phyloP scores from a whole-genome alignment of 805 yeast genomes.

The Pichia occidentalis region DNA sequence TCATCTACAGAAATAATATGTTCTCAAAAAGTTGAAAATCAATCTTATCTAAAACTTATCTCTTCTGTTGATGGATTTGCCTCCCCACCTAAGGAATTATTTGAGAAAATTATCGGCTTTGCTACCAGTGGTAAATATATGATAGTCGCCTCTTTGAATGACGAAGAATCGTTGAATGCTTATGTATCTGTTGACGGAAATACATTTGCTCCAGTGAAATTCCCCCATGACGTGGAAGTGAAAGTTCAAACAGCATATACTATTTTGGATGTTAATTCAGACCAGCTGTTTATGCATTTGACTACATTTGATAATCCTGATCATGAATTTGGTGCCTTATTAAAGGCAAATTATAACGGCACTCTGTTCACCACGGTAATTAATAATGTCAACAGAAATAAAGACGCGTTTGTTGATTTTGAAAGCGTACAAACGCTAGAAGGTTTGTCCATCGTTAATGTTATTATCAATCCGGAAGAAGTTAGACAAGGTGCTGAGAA shows the following conservation, averaged over 20 bases:
- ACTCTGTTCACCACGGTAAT: conserved; percentile 71
- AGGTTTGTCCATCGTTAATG: conserved; percentile 74
- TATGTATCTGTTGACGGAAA: conserved; percentile 74
- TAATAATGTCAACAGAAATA: conserved; percentile 67
- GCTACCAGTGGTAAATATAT: conserved; percentile 66
- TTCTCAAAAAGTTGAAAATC: conserved; percentile 33
- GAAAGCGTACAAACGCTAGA: conserved; percentile 79
- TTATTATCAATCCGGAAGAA: conserved; percentile 50
- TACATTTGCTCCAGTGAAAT: conserved; percentile 67
- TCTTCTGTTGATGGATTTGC: conserved; percentile 52
- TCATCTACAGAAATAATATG: conserved; percentile 59
- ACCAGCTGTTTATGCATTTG: conserved; percentile 75
- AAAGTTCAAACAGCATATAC: conserved; percentile 69
- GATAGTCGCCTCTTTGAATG: conserved; percentile 59
- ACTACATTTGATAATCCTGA: conserved; percentile 50
- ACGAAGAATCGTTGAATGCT: conserved; percentile 52
- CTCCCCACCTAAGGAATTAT: conserved; percentile 33
- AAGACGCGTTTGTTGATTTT: conserved; percentile 75
- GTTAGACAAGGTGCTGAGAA: conserved; percentile 36
- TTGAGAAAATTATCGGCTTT: conserved; percentile 62
- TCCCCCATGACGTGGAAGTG: conserved; percentile 62
- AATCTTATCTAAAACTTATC: conserved; percentile 26
- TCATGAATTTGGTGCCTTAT: conserved; percentile 65
- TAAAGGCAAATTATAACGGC: conserved; percentile 90
- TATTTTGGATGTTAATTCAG: conserved; percentile 62